phyloP scores from a whole-genome alignment of 2,329 filamentous ascomycete genomes.

The Pezizomycotina sp. region DNA sequence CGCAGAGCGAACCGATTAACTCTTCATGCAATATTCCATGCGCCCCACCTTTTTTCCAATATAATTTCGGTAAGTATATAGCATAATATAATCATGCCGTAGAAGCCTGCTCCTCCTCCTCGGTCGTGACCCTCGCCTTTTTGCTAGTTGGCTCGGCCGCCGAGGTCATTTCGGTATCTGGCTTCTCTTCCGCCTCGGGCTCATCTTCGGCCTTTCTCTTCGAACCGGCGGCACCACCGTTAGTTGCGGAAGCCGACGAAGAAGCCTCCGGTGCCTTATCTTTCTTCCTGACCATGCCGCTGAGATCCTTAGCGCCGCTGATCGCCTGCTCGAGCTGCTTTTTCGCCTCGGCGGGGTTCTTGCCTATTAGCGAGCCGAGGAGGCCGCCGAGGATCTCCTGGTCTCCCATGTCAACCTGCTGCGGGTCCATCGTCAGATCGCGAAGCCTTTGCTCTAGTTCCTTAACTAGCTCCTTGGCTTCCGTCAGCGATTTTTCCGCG shows the following conservation, averaged over 20 bases:
- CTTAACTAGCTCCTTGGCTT: constrained; percentile 60
- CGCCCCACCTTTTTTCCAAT: background rate
- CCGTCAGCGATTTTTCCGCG: constrained; percentile 48
- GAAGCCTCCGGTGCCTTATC: constrained; percentile 24
- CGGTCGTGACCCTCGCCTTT: constrained; percentile 16
- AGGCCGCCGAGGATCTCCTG: constrained; percentile 40
- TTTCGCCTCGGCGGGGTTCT: constrained; percentile 43
- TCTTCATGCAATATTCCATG: no score
- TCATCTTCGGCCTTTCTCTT: constrained; percentile 33
- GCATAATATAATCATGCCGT: no score
- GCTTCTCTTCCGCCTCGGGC: constrained; percentile 27
- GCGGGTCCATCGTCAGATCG: constrained; percentile 21
- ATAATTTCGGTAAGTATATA: no score
- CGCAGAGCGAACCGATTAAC: no score
- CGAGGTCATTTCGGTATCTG: constrained; percentile 22
- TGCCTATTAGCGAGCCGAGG: constrained; percentile 46
- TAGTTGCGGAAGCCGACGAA: constrained; percentile 6
- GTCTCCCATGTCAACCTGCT: constrained; percentile 24
- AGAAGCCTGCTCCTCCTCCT: constrained; percentile 16
- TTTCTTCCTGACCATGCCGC: constrained; percentile 57
- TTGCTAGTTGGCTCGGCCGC: constrained; percentile 10
- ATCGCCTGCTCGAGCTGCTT: constrained; percentile 55
- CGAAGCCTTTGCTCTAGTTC: constrained; percentile 62
- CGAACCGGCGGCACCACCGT: constrained; percentile 10
- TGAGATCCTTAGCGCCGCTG: constrained; percentile 56